phyloP scores from a whole-genome alignment of 129 eudicot species.

The Cynara cardunculus region DNA sequence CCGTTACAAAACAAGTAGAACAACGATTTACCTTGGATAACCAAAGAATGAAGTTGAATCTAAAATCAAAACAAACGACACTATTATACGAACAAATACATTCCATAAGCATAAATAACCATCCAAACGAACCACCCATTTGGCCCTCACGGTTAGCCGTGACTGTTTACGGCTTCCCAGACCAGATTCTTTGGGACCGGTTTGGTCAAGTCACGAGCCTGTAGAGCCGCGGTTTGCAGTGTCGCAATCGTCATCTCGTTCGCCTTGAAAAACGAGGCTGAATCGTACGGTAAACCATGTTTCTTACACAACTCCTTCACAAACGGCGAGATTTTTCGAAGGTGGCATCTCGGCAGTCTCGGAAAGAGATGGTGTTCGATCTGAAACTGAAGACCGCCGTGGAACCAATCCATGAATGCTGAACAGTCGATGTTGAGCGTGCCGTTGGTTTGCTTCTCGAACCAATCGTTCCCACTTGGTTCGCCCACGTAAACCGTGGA shows the following conservation, averaged over 20 bases:
- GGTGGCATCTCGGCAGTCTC: conserved; percentile 59
- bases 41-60: conserved; percentile 10
- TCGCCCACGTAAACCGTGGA: conserved; percentile 51
- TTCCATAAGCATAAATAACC: conserved; percentile 1
- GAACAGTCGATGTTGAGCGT: conserved; percentile 48
- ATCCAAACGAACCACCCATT: background rate
- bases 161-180: conserved; percentile 69
- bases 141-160: conserved; percentile 28
- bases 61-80: background rate
- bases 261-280: conserved; percentile 57
- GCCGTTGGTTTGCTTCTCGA: conserved; percentile 67
- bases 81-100: conserved; percentile 7
- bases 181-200: conserved; percentile 62
- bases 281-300: conserved; percentile 51
- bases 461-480: conserved; percentile 63
- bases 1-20: background rate
- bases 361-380: conserved; percentile 75
- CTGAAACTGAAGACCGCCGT: conserved; percentile 78
- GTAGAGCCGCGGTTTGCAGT: conserved; percentile 43
- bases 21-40: conserved; percentile 1
- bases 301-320: conserved; percentile 72
- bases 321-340: conserved; percentile 54
- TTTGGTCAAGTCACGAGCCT: conserved; percentile 55
- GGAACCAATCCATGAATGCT: conserved; percentile 77
- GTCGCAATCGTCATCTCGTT: conserved; percentile 50